Evolutionary conservation across 345 rosid genomes (phyloP), one percentile per base, ranked within the genome.

Genomic region (Microcos paniculata): DNA sequence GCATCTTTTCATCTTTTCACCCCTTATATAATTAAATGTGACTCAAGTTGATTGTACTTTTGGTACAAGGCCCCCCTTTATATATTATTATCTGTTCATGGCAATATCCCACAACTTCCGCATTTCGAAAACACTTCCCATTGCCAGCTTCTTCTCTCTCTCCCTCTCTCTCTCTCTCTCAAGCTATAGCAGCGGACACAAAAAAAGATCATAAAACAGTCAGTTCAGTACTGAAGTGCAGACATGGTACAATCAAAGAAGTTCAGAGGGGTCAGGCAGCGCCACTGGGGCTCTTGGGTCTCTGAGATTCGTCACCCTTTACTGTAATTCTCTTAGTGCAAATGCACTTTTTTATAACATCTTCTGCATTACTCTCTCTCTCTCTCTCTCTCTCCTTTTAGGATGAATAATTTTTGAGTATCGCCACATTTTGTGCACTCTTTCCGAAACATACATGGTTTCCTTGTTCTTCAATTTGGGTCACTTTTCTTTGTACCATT

Each of bases 241-340:
- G 6, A 43, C n/a, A 86, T 87, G 90, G 88, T 79, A 69, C 88
- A 85, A 38, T 78, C 92, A 73, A 91, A 88, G 89, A 91, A 91
- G 88, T 91, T 89, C 90, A 89, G 91, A 88, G 96, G 96, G 78
- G 96, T 91, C 86, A 88, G 96, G 88, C 96, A 90, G 77, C 94
- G 96, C 80, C 96, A 91, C 46, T 91, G 96, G 96, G 96, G 96
- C 81, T 88, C 96, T 10, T 91, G 96, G 96, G 96, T 91, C 77
- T 86, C 94, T 67, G 96, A 91, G 86, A 91, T 91, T 87, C 94
- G 94, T 13, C 96, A 91, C 68, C 96, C 96, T n/a, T 78, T 91
- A 26, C 86, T 91, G 94, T 91, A 33, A 28, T 21, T 11, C 13
- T 4, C 5, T 8, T 2, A n/a, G n/a, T n/a, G n/a, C n/a, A n/a